These are phyloP conservation scores for Artemisia annua DNA, from an alignment of 129 eudicot genomes.

Conservation along the genomic window DNA sequence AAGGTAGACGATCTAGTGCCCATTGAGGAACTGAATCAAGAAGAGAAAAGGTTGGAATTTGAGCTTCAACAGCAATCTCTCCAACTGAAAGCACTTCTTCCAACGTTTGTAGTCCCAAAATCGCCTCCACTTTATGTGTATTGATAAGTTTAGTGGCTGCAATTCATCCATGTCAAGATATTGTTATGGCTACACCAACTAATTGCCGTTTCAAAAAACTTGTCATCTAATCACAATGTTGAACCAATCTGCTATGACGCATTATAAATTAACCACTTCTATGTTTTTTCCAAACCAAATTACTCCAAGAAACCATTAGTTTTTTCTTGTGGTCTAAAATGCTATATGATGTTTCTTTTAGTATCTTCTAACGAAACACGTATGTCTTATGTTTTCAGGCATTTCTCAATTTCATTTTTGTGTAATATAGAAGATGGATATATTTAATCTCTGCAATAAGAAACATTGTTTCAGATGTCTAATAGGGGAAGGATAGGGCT, in stretches of 20 bases:
- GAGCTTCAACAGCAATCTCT: slow-evolving; percentile 30
- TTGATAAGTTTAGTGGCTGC: slow-evolving; percentile 49
- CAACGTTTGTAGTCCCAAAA: slow-evolving; percentile 56
- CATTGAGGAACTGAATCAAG: slow-evolving; percentile 44
- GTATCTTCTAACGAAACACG: too few species aligned
- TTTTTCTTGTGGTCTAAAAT: too few species aligned
- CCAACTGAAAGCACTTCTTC: slow-evolving; percentile 43
- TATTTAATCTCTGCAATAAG: too few species aligned
- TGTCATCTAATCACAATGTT: slow-evolving; percentile 1
- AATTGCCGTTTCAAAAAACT: neutral
- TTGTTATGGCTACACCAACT: neutral
- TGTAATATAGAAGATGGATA: too few species aligned
- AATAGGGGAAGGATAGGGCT: too few species aligned
- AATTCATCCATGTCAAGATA: slow-evolving; percentile 23
- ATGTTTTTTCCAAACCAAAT: neutral
- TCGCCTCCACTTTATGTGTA: slow-evolving; percentile 33
- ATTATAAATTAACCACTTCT: neutral
- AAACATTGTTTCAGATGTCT: too few species aligned
- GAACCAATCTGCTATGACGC: neutral
- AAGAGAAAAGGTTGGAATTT: slow-evolving; percentile 47
- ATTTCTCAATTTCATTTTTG: too few species aligned
- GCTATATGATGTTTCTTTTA: too few species aligned
- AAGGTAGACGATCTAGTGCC: slow-evolving; percentile 39
- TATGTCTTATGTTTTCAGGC: too few species aligned
- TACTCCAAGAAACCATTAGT: neutral